A percentile compares a stretch with the other conserved stretches of the same genome.
Evolutionary conservation across 805 yeast genomes (phyloP).

Genomic region (Zygoascus biomembranicola): DNA sequence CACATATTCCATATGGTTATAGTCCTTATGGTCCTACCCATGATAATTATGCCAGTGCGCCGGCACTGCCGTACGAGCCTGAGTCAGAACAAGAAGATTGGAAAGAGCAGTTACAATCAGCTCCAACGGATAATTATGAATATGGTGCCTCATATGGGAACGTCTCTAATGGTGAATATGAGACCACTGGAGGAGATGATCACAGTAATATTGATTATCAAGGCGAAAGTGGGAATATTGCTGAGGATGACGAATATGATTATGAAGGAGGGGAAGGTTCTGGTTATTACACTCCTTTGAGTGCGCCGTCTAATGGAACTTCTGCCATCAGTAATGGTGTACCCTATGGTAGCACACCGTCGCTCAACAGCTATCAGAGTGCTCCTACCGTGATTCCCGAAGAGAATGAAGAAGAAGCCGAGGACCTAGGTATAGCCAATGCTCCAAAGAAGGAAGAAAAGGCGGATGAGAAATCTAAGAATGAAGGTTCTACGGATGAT

Average conservation of each 20-base stretch:
- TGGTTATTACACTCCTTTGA: constrained; percentile 6
- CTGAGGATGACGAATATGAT: constrained; percentile 8
- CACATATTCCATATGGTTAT: constrained; percentile 2
- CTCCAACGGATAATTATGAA: background rate
- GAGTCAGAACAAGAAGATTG: background rate
- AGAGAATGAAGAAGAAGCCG: constrained; percentile 11
- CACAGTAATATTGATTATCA: background rate
- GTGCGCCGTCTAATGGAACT: background rate
- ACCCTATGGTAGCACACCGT: constrained; percentile 4
- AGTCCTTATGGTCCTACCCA: constrained; percentile 16
- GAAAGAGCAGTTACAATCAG: background rate
- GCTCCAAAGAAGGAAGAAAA: constrained; percentile 9
- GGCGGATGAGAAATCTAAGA: constrained; percentile 21
- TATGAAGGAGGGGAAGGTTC: constrained; percentile 8
- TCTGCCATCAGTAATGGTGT: background rate
- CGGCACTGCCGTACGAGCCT: background rate
- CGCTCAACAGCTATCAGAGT: constrained; percentile 5
- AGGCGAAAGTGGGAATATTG: constrained; percentile 3
- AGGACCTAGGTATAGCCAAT: constrained; percentile 15
- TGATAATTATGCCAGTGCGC: constrained; percentile 5
- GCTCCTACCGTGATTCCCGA: constrained; percentile 7
- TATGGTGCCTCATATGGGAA: constrained; percentile 28
- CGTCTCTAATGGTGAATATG: constrained; percentile 7
- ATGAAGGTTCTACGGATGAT: constrained; percentile 17
- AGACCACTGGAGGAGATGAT: background rate